Conservation (phyloP, 768 basidiomycete genomes). For the Cystobasidium tubakii region DNA sequence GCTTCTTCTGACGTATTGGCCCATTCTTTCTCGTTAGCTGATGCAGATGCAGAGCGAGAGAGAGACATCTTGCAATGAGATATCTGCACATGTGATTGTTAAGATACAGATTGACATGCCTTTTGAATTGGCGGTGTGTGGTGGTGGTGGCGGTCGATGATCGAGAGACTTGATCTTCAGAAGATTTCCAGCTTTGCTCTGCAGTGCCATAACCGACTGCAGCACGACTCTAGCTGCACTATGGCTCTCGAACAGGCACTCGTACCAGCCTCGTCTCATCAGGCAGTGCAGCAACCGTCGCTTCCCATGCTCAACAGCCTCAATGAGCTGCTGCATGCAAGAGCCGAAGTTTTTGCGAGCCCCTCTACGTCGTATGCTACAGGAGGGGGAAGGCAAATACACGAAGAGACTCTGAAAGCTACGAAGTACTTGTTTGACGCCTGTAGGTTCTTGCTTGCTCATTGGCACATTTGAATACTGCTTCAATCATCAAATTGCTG, state of each 20-base stretch:
- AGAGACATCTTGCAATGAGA: too few species aligned
- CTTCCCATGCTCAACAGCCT: not conserved
- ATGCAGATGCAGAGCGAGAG: too few species aligned
- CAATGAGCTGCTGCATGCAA: slow-evolving; percentile 5
- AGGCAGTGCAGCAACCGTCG: not conserved
- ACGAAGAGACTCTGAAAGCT: slow-evolving; percentile 5
- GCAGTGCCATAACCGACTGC: too few species aligned
- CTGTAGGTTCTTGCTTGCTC: slow-evolving; percentile 4
- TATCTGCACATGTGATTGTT: too few species aligned
- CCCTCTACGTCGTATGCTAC: slow-evolving; percentile 4
- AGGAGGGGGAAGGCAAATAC: not conserved
- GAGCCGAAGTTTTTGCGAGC: slow-evolving; percentile 30
- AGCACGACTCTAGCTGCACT: too few species aligned
- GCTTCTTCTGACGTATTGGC: too few species aligned
- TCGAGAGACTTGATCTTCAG: not conserved
- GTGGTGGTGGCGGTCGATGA: not conserved
- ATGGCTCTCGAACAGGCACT: not conserved
- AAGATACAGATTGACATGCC: too few species aligned
- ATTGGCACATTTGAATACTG: not conserved
- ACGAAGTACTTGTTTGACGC: slow-evolving; percentile 29
- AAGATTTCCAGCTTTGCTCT: too few species aligned
- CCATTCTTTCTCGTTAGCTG: too few species aligned
- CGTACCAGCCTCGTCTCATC: not conserved
- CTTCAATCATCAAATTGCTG: not conserved
- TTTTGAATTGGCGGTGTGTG: too few species aligned